A percentile compares a stretch with the other conserved stretches of the same genome.
These are phyloP conservation scores for Ilex asprella DNA, from an alignment of 257 asterid genomes.

Conservation along the genomic window DNA sequence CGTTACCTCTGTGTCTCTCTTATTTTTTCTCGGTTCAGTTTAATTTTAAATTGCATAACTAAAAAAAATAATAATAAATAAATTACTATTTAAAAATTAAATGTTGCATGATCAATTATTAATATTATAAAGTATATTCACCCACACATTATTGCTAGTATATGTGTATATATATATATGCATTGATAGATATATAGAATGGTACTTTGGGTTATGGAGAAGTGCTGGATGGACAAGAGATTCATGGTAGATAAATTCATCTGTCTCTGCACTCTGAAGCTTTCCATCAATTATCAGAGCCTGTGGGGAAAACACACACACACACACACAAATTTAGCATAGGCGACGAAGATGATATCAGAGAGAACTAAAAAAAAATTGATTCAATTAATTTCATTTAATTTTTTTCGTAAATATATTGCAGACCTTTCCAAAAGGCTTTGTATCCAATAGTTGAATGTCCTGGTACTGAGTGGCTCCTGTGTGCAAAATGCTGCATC, in stretches of 20 bases:
- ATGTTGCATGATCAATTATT: too few relatives aligned
- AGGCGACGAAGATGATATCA: too few relatives aligned
- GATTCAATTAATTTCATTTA: too few relatives aligned
- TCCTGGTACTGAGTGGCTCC: conserved; percentile 89
- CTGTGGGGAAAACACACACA: conserved; percentile 20
- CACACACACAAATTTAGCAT: not conserved
- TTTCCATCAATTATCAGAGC: conserved; percentile 93
- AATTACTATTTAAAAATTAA: too few relatives aligned
- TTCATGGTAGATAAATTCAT: conserved; percentile 93
- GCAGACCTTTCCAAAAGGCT: conserved; percentile 82
- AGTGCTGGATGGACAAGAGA: conserved; percentile 90
- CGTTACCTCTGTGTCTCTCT: too few relatives aligned
- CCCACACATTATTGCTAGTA: not conserved
- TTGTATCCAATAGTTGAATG: conserved; percentile 88
- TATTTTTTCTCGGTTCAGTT: too few relatives aligned
- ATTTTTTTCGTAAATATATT: too few relatives aligned
- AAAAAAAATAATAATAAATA: too few relatives aligned
- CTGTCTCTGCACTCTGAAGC: conserved; percentile 94
- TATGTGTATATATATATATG: not conserved
- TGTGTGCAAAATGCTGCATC: conserved; percentile 75
- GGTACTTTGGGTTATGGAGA: conserved; percentile 60
- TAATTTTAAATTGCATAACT: too few relatives aligned
- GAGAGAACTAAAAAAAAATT: too few relatives aligned
- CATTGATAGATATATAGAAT: too few relatives aligned
- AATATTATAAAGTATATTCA: too few relatives aligned